Conservation (phyloP, 1,284 basidiomycete species). For the Marasmius oreades region DNA sequence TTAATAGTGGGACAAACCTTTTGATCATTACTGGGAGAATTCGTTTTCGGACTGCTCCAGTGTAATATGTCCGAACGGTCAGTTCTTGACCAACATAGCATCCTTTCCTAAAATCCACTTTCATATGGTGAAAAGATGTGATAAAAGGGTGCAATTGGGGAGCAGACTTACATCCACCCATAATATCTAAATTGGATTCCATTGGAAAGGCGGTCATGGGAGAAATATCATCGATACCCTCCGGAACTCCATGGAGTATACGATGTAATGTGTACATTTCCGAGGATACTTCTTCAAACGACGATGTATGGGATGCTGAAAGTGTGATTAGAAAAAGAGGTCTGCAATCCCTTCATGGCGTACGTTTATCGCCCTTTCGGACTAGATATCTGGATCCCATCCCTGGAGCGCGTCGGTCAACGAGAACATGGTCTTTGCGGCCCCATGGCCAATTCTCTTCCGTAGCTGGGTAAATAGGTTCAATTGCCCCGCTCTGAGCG, state of each 20-base stretch:
- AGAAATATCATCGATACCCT: conserved; percentile 78
- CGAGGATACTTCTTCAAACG: conserved; percentile 47
- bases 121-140: conserved; percentile 11
- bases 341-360: conserved; percentile 30
- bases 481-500: conserved; percentile 61
- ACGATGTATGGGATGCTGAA: conserved; percentile 51
- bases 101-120: conserved; percentile 96
- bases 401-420: conserved; percentile 71
- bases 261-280: conserved; percentile 78
- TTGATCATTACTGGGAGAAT: conserved; percentile 75
- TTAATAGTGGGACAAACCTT: conserved; percentile 21
- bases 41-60: conserved; percentile 89
- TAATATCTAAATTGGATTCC: conserved; percentile 91
- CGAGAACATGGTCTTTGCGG: conserved; percentile 40
- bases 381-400: conserved; percentile 77
- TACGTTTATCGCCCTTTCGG: conserved; percentile 69
- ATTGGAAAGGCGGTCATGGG: conserved; percentile 83
- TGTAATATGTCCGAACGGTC: conserved; percentile 95
- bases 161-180: conserved; percentile 76
- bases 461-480: conserved; percentile 57
- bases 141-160: conserved; percentile 9
- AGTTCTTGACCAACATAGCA: conserved; percentile 99
- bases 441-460: conserved; percentile 61
- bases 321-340: conserved; percentile 11
- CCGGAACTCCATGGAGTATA: conserved; percentile 83